Conservation (phyloP, 202 grass and related monocot genomes). For the Panicum virgatum region DNA sequence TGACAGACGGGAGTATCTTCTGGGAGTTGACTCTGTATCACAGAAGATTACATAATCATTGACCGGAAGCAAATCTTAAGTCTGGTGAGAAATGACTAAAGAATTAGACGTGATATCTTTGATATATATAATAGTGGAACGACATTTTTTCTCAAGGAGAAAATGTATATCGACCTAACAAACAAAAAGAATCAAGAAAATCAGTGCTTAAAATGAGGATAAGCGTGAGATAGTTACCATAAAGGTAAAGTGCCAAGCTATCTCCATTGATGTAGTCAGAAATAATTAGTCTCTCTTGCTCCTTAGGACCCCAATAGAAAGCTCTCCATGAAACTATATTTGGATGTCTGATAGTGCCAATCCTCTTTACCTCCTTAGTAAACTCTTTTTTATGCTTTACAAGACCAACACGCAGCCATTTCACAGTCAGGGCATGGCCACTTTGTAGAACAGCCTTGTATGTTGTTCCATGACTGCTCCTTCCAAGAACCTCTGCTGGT, state of each 20-base stretch:
- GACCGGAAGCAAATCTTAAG: slow-evolving; percentile 22
- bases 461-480: slow-evolving; percentile 92
- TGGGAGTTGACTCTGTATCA: slow-evolving; percentile 89
- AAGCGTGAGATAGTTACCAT: slow-evolving; percentile 66
- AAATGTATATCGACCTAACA: neutral
- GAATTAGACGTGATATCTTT: slow-evolving; percentile 2
- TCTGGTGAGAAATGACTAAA: neutral
- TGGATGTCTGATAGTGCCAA: slow-evolving; percentile 77
- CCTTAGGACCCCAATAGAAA: slow-evolving; percentile 93
- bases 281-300: slow-evolving; percentile 97
- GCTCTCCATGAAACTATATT: slow-evolving; percentile 91
- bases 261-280: slow-evolving; percentile 82
- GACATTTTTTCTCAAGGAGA: neutral
- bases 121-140: neutral
- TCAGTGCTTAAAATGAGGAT: slow-evolving; percentile 24
- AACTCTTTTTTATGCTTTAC: slow-evolving; percentile 96
- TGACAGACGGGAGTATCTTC: slow-evolving; percentile 89
- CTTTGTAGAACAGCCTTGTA: slow-evolving; percentile 86
- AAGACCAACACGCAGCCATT: slow-evolving; percentile 92
- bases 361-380: slow-evolving; percentile 81
- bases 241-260: slow-evolving; percentile 88
- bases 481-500: slow-evolving; percentile 94
- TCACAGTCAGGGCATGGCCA: slow-evolving; percentile 84
- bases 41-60: slow-evolving; percentile 22
- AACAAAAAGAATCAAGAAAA: neutral